A percentile compares a stretch with the other conserved stretches of the same genome.
Conservation (phyloP, 75 land plant species). For the Adiantum capillusveneris region DNA sequence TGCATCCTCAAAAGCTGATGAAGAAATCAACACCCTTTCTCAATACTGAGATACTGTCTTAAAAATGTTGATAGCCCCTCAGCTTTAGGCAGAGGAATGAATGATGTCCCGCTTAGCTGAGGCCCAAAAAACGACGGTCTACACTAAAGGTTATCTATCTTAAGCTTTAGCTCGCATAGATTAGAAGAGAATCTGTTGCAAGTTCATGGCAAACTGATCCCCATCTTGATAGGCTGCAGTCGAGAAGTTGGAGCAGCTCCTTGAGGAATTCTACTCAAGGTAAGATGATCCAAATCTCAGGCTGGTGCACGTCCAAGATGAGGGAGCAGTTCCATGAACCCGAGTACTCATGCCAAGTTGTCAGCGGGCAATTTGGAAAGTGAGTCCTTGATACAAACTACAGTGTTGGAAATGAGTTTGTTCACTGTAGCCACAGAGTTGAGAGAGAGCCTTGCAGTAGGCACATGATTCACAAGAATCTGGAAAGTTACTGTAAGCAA, state of each 20-base stretch:
- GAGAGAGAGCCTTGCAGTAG: slow-evolving; percentile 49
- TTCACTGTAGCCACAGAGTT: slow-evolving; percentile 75
- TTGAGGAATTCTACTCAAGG: background rate
- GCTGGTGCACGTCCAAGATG: slow-evolving; percentile 41
- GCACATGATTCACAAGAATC: slow-evolving; percentile 48
- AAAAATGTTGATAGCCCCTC: background rate
- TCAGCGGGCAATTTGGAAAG: slow-evolving; percentile 7
- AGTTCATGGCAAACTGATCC: background rate
- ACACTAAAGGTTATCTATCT: background rate
- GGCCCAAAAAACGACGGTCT: background rate
- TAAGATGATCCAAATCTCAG: slow-evolving; percentile 2
- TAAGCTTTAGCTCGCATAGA: background rate
- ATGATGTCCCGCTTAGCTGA: background rate
- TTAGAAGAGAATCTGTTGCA: background rate
- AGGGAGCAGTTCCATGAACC: background rate
- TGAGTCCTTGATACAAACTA: slow-evolving; percentile 54
- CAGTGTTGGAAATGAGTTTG: slow-evolving; percentile 59
- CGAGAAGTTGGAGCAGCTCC: background rate
- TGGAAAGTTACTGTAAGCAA: slow-evolving; percentile 74
- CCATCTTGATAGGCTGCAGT: background rate
- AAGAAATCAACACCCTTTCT: background rate
- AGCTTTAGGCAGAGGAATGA: background rate
- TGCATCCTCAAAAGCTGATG: too few relatives aligned
- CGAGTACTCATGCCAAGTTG: background rate
- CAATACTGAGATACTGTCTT: background rate